Conservation (phyloP, 306 rosid species). For the Cotoneaster glaucophyllus region DNA sequence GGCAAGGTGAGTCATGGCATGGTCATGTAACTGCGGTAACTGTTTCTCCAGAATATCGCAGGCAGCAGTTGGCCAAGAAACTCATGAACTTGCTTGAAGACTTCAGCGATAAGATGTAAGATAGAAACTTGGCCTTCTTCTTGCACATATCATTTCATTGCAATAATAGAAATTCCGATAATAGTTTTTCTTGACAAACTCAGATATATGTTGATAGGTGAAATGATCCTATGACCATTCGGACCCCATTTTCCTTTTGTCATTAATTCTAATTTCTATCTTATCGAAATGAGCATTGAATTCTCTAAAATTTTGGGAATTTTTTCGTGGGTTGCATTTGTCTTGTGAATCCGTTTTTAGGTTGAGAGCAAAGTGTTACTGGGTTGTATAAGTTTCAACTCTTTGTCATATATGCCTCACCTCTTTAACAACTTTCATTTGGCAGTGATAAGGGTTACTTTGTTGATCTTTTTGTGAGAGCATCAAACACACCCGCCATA, state of each 20-base stretch:
- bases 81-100: conserved; percentile 94
- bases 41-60: conserved; percentile 84
- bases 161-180: neutral
- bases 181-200: neutral
- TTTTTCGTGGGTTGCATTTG: neutral
- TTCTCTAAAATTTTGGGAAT: neutral
- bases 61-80: conserved; percentile 95
- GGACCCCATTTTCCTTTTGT: neutral
- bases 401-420: neutral
- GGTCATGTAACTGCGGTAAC: conserved; percentile 97
- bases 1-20: conserved; percentile 99
- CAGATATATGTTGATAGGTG: neutral
- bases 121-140: neutral
- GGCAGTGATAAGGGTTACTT: conserved; percentile 88
- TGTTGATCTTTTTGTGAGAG: conserved; percentile 95
- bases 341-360: neutral
- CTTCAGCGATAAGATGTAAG: conserved; percentile 84
- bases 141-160: neutral
- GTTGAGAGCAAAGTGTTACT: neutral
- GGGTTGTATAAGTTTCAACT: neutral
- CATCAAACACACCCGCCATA: conserved; percentile 95
- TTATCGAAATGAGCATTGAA: neutral
- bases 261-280: neutral
- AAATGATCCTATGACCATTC: neutral
- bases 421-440: conserved; percentile 11